These are phyloP conservation scores for Davidsoniella virescens DNA, from an alignment of 2,329 filamentous ascomycete genomes.

Conservation along the genomic window DNA sequence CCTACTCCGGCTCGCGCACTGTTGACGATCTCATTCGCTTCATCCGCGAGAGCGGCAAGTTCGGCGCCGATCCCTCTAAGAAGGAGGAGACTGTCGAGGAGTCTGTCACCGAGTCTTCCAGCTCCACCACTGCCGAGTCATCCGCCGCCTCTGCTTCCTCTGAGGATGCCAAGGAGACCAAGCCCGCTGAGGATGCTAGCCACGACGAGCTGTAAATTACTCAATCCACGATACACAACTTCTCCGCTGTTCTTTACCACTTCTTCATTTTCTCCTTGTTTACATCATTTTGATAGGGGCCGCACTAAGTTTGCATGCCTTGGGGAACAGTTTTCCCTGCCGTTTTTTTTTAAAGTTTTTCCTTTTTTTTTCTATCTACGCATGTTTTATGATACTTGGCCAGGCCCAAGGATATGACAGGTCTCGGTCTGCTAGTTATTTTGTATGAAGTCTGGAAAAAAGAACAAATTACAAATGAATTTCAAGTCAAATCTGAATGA, in stretches of 20 bases:
- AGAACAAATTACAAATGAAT: slow-evolving; percentile 1
- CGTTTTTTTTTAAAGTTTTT: slow-evolving; percentile 6
- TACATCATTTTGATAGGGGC: neutral
- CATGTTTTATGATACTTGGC: slow-evolving; percentile 9
- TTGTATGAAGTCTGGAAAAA: slow-evolving; percentile 11
- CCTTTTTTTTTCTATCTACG: slow-evolving; percentile 4
- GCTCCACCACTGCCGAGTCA: slow-evolving; percentile 17
- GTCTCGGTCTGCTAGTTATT: slow-evolving; percentile 9
- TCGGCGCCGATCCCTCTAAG: slow-evolving; percentile 51
- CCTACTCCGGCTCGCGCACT: slow-evolving; percentile 76
- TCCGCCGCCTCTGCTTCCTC: slow-evolving; percentile 31
- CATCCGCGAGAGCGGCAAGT: slow-evolving; percentile 86
- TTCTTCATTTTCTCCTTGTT: neutral
- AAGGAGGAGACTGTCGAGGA: slow-evolving; percentile 39
- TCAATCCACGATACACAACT: slow-evolving; percentile 1
- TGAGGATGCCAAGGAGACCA: slow-evolving; percentile 27
- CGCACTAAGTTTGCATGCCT: neutral
- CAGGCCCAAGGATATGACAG: slow-evolving; percentile 6
- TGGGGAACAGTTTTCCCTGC: neutral
- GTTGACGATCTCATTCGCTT: slow-evolving; percentile 85
- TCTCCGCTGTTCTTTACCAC: neutral
- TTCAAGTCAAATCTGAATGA: slow-evolving; percentile 2
- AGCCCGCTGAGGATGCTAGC: slow-evolving; percentile 19
- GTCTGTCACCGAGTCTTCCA: slow-evolving; percentile 17
- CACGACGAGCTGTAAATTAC: slow-evolving; percentile 63